Evolutionary conservation across 306 rosid genomes (phyloP), one percentile per base, ranked within the genome.

Genomic region (Fragaria vesca): DNA sequence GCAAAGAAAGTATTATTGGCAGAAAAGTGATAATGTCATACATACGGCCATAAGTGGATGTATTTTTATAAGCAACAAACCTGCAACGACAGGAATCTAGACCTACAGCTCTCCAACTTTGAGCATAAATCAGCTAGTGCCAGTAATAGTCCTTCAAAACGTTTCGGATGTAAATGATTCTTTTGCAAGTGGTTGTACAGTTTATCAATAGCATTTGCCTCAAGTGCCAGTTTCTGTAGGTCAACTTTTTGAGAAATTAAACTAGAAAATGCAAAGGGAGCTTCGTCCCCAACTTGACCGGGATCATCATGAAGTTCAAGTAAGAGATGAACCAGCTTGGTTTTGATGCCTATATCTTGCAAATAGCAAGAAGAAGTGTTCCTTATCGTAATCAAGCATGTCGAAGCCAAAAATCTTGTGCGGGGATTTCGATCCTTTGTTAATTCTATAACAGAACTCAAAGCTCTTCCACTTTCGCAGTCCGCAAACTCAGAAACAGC

Each of bases 231-330:
- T 89, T 85, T 93, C 78, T 95, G 99, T 75, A 95, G 75, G 78
- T 95, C 99, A 81, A 87, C 89, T 83, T 90, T 90, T 79, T 86
- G 89, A 5, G 93, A 85, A 81, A 91, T 79, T 83, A 95, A 90
- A 83, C 87, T 86, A 38, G 89, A 91, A 69, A 95, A 91, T 10
- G 86, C 94, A 65, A 85, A 91, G 18, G 97, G 81, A 76, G 99
- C 93, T 71, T 95, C 99, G 66, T 93, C 97, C 83, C 97, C 99
- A 76, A 93, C 93, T 85, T 86, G 96, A 85, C 93, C 90, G 38
- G 90, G 89, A 83, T 91, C 97, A 80, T 93, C 97, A 74, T 91
- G 90, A 79, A 95, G 97, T 89, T 95, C 97, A 65, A 95, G 99
- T 84, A 95, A 87, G 81, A 89, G 86, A 77, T 88, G 40, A 50